Evolutionary conservation across 768 basidiomycete genomes (phyloP).

Genomic region (Amanita rubescens): DNA sequence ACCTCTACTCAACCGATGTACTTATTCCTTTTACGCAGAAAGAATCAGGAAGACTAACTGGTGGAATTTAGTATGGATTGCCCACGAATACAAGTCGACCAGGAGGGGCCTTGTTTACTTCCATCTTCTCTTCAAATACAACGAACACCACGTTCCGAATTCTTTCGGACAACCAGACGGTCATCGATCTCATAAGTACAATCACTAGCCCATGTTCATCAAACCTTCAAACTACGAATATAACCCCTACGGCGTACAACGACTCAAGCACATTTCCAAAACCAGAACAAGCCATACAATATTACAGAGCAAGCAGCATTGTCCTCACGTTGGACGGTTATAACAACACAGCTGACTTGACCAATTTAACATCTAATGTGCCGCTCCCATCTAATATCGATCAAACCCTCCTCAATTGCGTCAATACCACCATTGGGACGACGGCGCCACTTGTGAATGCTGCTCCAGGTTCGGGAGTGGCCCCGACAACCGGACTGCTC

Average conservation of each 20-base stretch:
- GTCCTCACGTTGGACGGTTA: slow-evolving; percentile 58
- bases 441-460: slow-evolving; percentile 49
- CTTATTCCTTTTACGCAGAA: background rate
- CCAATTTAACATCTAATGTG: slow-evolving; percentile 31
- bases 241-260: slow-evolving; percentile 22
- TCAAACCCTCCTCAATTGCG: slow-evolving; percentile 39
- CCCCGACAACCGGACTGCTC: background rate
- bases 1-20: slow-evolving; percentile 13
- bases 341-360: slow-evolving; percentile 50
- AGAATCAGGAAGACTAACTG: background rate
- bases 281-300: slow-evolving; percentile 55
- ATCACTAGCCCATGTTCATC: slow-evolving; percentile 35
- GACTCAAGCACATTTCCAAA: slow-evolving; percentile 26
- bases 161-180: slow-evolving; percentile 41
- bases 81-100: slow-evolving; percentile 39
- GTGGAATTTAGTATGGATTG: background rate
- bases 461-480: too few relatives aligned
- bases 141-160: slow-evolving; percentile 43
- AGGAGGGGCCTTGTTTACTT: slow-evolving; percentile 39
- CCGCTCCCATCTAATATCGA: slow-evolving; percentile 50
- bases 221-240: slow-evolving; percentile 17
- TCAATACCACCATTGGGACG: slow-evolving; percentile 55
- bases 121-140: slow-evolving; percentile 33
- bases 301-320: slow-evolving; percentile 61
- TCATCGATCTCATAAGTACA: slow-evolving; percentile 33